Base-by-base conservation (phyloP, 148 eudicot genomes). In the Rhododendron vialii region DNA sequence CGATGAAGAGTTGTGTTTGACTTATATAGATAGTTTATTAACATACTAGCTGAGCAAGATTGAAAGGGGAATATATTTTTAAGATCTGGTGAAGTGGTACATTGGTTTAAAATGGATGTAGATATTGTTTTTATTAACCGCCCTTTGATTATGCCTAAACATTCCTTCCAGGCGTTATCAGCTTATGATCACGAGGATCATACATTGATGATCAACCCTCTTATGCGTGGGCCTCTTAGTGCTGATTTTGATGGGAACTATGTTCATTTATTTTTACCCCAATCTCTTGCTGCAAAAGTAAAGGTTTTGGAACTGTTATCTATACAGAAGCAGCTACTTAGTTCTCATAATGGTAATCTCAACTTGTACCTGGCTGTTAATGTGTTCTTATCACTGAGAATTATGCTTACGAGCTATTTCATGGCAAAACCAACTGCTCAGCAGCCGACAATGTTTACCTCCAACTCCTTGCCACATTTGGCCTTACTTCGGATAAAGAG, bases 181-280 rank as follows among this genome's bases (percentile, higher is more conserved):
- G 96, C 94, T 0, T 96, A 94, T 84, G 88, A 95, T 24, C 99
- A 96, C 53, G 96, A 93, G 7, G 98, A 94, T 67, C 96, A 95
- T 74, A 95, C 94, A 1, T 94, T 96, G 7, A 94, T 93, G 80
- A 94, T 96, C 26, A 96, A 96, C 85, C 98, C 98, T 22, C 90
- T 96, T 1, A 94, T 97, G 81, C 94, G 98, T 87, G 94, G 98
- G 22, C 99, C 98, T 15, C 91, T 97, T 28, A 95, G 95, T 89
- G 99, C 98, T 36, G 99, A 97, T 82, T 97, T 97, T 80, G 99
- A 95, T 84, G 96, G 98, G 3, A 98, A 97, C 9, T 95, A 98
- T 84, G 93, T 97, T 5, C 99, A 97, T 85, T 78, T 97, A 28
- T 97, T 97, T 78, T 95, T 94, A 79, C 98, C 99, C 6, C 99